Conservation (phyloP, 805 yeast genomes). For the Candida pseudofarinosa region DNA sequence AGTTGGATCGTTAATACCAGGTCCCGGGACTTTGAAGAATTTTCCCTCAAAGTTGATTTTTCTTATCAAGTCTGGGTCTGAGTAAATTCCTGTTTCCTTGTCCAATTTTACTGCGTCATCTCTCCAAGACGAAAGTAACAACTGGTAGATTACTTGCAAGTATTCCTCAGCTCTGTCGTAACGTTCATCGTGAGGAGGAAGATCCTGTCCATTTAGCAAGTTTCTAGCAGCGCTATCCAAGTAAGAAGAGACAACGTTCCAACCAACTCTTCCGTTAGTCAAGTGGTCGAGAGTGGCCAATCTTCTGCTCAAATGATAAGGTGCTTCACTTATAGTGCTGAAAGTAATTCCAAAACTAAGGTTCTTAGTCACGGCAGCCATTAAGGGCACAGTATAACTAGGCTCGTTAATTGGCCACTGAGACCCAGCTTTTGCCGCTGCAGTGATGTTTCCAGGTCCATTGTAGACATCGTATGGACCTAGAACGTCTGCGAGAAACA, state of each 20-base stretch:
- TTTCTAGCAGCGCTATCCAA: constrained; percentile 41
- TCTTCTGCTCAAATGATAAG: constrained; percentile 39
- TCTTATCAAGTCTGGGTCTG: constrained; percentile 38
- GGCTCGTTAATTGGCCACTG: constrained; percentile 41
- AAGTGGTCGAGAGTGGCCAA: constrained; percentile 43
- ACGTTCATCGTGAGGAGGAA: constrained; percentile 39
- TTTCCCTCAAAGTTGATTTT: constrained; percentile 40
- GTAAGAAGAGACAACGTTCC: constrained; percentile 45
- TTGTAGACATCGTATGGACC: constrained; percentile 40
- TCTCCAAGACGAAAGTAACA: constrained; percentile 41
- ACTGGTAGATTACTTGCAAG: constrained; percentile 35
- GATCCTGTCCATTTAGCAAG: constrained; percentile 28
- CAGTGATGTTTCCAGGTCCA: constrained; percentile 33
- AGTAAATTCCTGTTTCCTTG: constrained; percentile 23
- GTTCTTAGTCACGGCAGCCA: constrained; percentile 42
- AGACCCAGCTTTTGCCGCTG: constrained; percentile 29
- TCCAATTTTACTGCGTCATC: constrained; percentile 36
- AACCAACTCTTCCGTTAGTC: constrained; percentile 41
- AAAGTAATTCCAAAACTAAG: constrained; percentile 40
- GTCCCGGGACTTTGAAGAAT: constrained; percentile 41
- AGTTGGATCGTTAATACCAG: constrained; percentile 39
- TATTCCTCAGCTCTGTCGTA: constrained; percentile 39
- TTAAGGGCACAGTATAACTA: constrained; percentile 31
- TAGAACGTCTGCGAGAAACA: constrained; percentile 39
- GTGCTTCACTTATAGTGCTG: constrained; percentile 41